Evolutionary conservation across 176 grass and related monocot genomes (phyloP).

Genomic region (Aegilops speltoides): DNA sequence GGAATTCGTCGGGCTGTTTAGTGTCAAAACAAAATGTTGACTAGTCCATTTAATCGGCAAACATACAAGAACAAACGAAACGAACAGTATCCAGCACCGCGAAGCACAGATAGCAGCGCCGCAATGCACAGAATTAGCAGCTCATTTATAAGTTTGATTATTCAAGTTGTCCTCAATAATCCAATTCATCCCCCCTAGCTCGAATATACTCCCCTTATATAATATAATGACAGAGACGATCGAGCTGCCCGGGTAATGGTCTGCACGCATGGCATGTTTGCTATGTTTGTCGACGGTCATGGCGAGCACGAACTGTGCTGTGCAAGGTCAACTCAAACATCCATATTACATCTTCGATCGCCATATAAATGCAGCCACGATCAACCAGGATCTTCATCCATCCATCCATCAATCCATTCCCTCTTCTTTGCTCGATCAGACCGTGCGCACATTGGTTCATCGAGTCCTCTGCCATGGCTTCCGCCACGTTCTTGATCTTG

Average conservation of each 20-base stretch:
- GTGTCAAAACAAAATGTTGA: neutral
- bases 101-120: too few relatives aligned
- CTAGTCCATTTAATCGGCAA: neutral
- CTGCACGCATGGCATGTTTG: too few relatives aligned
- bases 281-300: neutral
- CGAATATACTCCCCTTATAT: neutral
- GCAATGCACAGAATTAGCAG: too few relatives aligned
- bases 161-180: neutral
- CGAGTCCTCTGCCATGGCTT: neutral
- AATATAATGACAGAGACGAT: too few relatives aligned
- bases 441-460: too few relatives aligned
- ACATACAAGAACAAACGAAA: neutral
- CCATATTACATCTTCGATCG: too few relatives aligned
- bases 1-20: too few relatives aligned
- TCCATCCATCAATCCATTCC: neutral
- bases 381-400: neutral
- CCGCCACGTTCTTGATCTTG: neutral
- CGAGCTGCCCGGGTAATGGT: too few relatives aligned
- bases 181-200: neutral
- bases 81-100: too few relatives aligned
- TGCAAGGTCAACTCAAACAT: neutral
- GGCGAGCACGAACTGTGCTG: neutral
- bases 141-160: too few relatives aligned
- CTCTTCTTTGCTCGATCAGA: neutral
- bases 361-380: neutral